Evolutionary conservation across 75 land plant species (phyloP).

Genomic region (Cryptomeria japonica): DNA sequence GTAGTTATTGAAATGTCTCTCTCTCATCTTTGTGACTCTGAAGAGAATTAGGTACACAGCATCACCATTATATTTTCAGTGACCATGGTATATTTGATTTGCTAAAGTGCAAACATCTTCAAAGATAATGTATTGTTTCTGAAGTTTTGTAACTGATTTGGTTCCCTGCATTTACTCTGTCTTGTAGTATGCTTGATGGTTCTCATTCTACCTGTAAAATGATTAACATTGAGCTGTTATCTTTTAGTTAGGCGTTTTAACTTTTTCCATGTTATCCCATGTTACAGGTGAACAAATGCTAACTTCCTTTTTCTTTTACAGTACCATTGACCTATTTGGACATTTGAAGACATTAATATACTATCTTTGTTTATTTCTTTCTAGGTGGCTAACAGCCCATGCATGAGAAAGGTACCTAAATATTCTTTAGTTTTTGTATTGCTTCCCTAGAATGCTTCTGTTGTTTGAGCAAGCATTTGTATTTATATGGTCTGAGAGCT

Average conservation of each 20-base stretch:
- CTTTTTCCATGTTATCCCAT: not conserved
- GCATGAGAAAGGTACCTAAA: not conserved
- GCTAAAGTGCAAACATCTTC: not conserved
- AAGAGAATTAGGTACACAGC: not conserved
- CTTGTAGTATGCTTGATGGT: not conserved
- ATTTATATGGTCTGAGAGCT: not conserved
- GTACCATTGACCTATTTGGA: not conserved
- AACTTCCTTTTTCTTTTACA: not conserved
- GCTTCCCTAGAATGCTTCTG: not conserved
- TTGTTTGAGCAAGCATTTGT: not conserved
- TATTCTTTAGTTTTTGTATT: not conserved
- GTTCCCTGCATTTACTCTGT: not conserved
- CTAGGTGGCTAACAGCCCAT: not conserved
- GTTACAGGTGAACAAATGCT: not conserved
- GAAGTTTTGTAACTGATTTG: not conserved
- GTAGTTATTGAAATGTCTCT: not conserved
- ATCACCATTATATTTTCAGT: not conserved
- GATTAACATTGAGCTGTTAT: not conserved
- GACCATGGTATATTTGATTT: not conserved
- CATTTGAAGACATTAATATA: not conserved
- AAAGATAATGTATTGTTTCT: not conserved
- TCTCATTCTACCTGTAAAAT: not conserved
- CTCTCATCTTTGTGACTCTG: not conserved
- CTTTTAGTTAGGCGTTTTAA: not conserved
- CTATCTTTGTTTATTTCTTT: not conserved